Evolutionary conservation across 2,329 filamentous ascomycete genomes (phyloP).

Genomic region (Xylaria polymorpha): DNA sequence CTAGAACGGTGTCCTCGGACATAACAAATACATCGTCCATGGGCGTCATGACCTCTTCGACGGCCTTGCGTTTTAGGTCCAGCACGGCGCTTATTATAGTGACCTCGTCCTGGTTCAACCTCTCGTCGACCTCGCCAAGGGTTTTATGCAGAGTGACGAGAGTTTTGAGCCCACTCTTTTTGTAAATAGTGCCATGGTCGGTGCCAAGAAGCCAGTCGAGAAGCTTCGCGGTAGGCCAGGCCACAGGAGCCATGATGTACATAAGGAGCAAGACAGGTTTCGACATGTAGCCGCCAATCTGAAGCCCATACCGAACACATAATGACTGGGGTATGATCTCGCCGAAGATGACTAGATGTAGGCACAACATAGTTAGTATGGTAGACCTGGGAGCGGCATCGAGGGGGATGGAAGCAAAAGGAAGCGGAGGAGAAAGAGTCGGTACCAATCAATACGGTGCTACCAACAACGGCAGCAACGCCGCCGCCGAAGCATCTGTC

Average conservation of each 20-base stretch:
- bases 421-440: slow-evolving; percentile 20
- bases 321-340: slow-evolving; percentile 96
- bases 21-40: slow-evolving; percentile 98
- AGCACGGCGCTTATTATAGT: slow-evolving; percentile 98
- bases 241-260: slow-evolving; percentile 89
- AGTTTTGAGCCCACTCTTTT: slow-evolving; percentile 97
- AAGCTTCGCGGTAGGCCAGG: slow-evolving; percentile 95
- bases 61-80: slow-evolving; percentile 94
- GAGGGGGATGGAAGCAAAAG: background rate
- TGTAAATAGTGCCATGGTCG: slow-evolving; percentile 96
- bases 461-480: slow-evolving; percentile 92
- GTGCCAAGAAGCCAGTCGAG: slow-evolving; percentile 93
- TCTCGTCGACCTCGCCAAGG: slow-evolving; percentile 85
- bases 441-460: slow-evolving; percentile 92
- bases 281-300: slow-evolving; percentile 94
- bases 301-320: slow-evolving; percentile 94
- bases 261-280: slow-evolving; percentile 88
- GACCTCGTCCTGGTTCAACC: slow-evolving; percentile 96
- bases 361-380: slow-evolving; percentile 41
- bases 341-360: slow-evolving; percentile 91
- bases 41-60: slow-evolving; percentile 97
- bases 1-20: slow-evolving; percentile 92
- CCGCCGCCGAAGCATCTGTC: slow-evolving; percentile 94
- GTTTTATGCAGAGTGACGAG: slow-evolving; percentile 95
- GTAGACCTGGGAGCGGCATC: background rate